Conservation (phyloP, 345 rosid species). For the Laguncularia racemosa region DNA sequence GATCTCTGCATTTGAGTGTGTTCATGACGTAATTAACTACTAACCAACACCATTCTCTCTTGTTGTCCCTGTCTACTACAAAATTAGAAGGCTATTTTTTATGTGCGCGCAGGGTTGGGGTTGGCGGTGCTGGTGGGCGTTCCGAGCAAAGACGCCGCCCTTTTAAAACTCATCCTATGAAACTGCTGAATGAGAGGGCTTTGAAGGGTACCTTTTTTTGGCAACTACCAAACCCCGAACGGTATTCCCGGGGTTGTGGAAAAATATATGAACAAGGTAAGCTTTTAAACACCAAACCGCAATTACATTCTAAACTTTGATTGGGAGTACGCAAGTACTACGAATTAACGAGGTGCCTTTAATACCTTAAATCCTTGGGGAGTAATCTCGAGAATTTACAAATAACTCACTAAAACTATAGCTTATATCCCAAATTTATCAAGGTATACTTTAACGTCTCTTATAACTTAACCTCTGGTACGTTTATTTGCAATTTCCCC, state of each 20-base stretch:
- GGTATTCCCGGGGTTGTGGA: slow-evolving; percentile 30
- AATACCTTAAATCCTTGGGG: too few relatives aligned
- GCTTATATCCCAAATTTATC: too few relatives aligned
- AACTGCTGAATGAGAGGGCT: slow-evolving; percentile 30
- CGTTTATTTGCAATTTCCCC: too few relatives aligned
- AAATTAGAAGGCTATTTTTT: not conserved
- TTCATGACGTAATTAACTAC: slow-evolving; percentile 26
- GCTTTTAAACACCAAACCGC: not conserved
- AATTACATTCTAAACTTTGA: too few relatives aligned
- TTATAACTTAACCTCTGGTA: too few relatives aligned
- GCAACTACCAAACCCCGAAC: slow-evolving; percentile 39
- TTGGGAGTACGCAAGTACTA: too few relatives aligned
- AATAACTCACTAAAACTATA: too few relatives aligned
- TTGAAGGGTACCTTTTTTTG: slow-evolving; percentile 37
- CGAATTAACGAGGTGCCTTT: too few relatives aligned
- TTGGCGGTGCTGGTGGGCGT: slow-evolving; percentile 37
- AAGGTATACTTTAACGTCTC: too few relatives aligned
- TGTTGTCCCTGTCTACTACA: too few relatives aligned
- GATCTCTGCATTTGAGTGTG: slow-evolving; percentile 41
- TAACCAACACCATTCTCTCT: not conserved
- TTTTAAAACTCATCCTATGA: slow-evolving; percentile 33
- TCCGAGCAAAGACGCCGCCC: slow-evolving; percentile 32
- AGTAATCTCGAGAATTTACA: too few relatives aligned
- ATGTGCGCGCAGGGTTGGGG: slow-evolving; percentile 38
- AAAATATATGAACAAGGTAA: slow-evolving; percentile 32